A percentile compares a stretch with the other conserved stretches of the same genome.
Conservation (phyloP, 1,284 basidiomycete genomes). For the Microbotryum intermedium region DNA sequence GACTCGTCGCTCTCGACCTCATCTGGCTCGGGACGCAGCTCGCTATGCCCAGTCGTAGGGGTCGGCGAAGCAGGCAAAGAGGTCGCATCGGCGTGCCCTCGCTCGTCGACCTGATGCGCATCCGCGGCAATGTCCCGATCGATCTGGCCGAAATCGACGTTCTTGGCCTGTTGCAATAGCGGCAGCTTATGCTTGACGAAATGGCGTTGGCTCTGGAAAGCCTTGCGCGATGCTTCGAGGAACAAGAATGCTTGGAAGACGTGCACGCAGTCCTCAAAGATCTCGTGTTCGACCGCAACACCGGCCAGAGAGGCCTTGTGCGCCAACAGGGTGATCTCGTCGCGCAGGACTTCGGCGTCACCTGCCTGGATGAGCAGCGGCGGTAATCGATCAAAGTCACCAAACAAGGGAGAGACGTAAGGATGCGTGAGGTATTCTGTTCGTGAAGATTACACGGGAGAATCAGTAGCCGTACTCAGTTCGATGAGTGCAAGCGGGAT, state of each 20-base stretch:
- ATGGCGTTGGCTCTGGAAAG: constrained; percentile 65
- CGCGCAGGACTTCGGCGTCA: constrained; percentile 85
- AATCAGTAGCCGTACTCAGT: no score
- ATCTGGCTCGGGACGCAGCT: background rate
- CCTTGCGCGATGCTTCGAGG: constrained; percentile 59
- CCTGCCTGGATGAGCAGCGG: constrained; percentile 89
- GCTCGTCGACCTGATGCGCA: constrained; percentile 26
- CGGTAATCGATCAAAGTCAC: constrained; percentile 75
- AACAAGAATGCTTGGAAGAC: constrained; percentile 87
- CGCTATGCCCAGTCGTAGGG: background rate
- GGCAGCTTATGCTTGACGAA: constrained; percentile 49
- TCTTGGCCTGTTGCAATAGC: constrained; percentile 10
- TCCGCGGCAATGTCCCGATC: constrained; percentile 23
- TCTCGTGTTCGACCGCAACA: constrained; percentile 79
- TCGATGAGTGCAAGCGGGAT: no score
- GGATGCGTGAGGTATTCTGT: constrained; percentile 79
- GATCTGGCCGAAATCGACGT: constrained; percentile 23
- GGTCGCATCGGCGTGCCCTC: constrained; percentile 16
- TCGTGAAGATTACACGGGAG: no score
- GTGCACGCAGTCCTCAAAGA: constrained; percentile 62
- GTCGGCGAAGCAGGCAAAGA: constrained; percentile 18
- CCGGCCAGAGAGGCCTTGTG: constrained; percentile 86
- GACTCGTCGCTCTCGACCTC: background rate
- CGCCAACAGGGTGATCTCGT: constrained; percentile 85
- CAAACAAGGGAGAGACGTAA: constrained; percentile 93